Evolutionary conservation across 805 yeast species (phyloP).

Genomic region (Wickerhamomyces chaumierensis): DNA sequence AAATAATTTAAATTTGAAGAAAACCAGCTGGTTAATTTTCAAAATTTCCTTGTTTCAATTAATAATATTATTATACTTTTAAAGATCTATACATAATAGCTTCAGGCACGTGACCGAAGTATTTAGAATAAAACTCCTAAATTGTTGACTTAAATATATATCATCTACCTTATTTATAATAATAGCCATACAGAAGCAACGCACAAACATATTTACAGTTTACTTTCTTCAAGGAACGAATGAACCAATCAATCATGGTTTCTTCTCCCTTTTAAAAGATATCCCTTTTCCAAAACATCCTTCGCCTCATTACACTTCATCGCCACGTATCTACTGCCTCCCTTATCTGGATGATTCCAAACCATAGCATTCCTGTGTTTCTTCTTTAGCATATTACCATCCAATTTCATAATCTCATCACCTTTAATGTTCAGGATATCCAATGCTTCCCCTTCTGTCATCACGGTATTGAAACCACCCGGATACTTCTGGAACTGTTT

Average conservation of each 20-base stretch:
- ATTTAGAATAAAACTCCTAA: too few species aligned
- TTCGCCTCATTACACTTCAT: conserved; percentile 83
- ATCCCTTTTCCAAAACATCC: conserved; percentile 61
- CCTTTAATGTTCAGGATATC: conserved; percentile 49
- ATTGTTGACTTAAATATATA: too few species aligned
- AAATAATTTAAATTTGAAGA: too few species aligned
- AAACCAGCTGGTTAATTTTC: too few species aligned
- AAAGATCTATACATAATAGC: too few species aligned
- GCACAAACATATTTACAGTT: neutral
- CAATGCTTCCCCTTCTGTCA: conserved; percentile 66
- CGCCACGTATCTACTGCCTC: conserved; percentile 75
- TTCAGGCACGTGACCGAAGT: too few species aligned
- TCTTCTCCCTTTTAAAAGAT: conserved; percentile 21
- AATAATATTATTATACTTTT: too few species aligned
- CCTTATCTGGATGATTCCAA: conserved; percentile 80
- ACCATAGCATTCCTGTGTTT: conserved; percentile 71
- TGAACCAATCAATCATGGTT: too few species aligned
- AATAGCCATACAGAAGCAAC: too few species aligned
- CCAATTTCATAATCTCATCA: conserved; percentile 39
- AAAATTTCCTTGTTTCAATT: too few species aligned
- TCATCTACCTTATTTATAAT: neutral
- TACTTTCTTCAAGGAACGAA: too few species aligned
- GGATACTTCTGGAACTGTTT: conserved; percentile 26
- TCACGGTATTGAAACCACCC: conserved; percentile 55
- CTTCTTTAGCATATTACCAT: conserved; percentile 43